These are phyloP conservation scores for Colletotrichum tropicale DNA, from an alignment of 2,329 filamentous ascomycete species.

Conservation along the genomic window DNA sequence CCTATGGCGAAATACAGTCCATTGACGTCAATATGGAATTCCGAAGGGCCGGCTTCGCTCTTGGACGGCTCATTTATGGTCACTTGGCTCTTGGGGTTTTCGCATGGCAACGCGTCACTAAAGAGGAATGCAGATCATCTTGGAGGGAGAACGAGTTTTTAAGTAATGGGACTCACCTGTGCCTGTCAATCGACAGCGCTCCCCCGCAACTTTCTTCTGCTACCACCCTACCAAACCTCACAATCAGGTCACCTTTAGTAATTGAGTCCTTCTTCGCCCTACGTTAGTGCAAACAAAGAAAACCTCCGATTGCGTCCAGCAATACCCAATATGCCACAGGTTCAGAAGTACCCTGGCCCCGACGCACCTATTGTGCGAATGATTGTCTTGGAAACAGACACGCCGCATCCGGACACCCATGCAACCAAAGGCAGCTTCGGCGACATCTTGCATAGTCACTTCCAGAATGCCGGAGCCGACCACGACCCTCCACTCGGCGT, in stretches of 20 bases:
- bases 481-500: slow-evolving; percentile 60
- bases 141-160: background rate
- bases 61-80: background rate
- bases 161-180: background rate
- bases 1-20: background rate
- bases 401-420: slow-evolving; percentile 55
- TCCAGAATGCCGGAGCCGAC: slow-evolving; percentile 52
- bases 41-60: background rate
- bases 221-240: background rate
- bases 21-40: slow-evolving; percentile 13
- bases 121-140: background rate
- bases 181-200: background rate
- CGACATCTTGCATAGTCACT: slow-evolving; percentile 55
- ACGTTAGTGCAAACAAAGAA: background rate
- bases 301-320: background rate
- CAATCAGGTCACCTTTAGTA: background rate
- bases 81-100: background rate
- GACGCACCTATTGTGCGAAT: slow-evolving; percentile 31
- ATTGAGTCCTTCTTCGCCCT: background rate
- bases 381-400: slow-evolving; percentile 64
- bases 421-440: slow-evolving; percentile 57
- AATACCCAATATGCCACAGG: background rate
- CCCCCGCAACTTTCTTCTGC: background rate
- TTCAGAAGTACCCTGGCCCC: slow-evolving; percentile 10
- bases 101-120: slow-evolving; percentile 2